Base-by-base conservation (phyloP, 208 protist species). In the Phytomonas francai region DNA sequence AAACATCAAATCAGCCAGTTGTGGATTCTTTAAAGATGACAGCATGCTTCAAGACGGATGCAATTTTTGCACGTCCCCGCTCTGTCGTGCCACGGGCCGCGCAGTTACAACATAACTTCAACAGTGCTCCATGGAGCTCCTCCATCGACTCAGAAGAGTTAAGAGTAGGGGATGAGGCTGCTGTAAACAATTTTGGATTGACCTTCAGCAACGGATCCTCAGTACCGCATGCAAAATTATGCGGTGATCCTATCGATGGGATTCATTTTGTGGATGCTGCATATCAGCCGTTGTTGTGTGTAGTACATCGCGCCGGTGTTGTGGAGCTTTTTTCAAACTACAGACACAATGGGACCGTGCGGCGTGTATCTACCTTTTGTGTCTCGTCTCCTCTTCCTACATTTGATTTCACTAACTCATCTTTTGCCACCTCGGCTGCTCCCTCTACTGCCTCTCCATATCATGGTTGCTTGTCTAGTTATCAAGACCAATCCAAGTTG, bases 231-330 rank as follows among this genome's bases (percentile, higher is more conserved):
- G 5, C 45, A 25, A 54, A 22, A 19, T 54, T 19, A 25, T 54
- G 45, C 19, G 22, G 5, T 7, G 45, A 54, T 54, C 45, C 45
- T 22, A 54, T 91, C 29, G 77, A 70, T 25, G 81, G 78, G 45
- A 39, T 91, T 63, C 89, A 95, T 77, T 65, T 91, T 51, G 67
- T 95, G 22, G 89, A 95, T 65, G 70, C 80, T 33, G 79, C 83
- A 3, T 77, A 87, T 56, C 83, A 65, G 45, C 67, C 83, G 19
- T 65, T 95, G 45, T 75, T 95, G 30, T 95, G 89, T 65, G 78
- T 73, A 3, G 87, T 95, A 59, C 78, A 78, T 54, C 83, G 80
- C 67, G 83, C 78, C 12, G 89, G 89, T 9, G 73, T 79, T 1
- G 86, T 92, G 9, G 78, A 87, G 68, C 54, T 95, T 1, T 80